A percentile compares a stretch with the other conserved stretches of the same genome.
Evolutionary conservation across 2,329 filamentous ascomycete species (phyloP).

Genomic region (Tolypocladium cylindrosporum): DNA sequence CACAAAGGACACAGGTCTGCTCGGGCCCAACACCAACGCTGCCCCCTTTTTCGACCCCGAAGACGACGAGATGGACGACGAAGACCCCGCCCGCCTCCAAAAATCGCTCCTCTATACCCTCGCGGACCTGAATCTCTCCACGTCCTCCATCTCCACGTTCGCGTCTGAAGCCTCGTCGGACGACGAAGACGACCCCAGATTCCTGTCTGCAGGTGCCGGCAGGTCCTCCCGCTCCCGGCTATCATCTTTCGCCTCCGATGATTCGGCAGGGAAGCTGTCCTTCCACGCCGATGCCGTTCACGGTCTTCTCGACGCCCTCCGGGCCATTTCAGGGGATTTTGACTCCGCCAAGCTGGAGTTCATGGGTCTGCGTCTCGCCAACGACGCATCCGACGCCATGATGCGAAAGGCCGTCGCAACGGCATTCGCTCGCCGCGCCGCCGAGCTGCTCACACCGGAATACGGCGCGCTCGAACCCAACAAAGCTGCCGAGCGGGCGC

Average conservation of each 20-base stretch:
- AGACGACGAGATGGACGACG: conserved; percentile 38
- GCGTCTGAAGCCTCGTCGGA: conserved; percentile 57
- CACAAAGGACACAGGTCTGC: conserved; percentile 30
- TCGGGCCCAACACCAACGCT: conserved; percentile 42
- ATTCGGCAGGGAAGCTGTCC: conserved; percentile 44
- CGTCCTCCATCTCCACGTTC: conserved; percentile 46
- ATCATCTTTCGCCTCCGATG: conserved; percentile 63
- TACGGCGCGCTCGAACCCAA: conserved; percentile 45
- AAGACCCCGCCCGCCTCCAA: conserved; percentile 42
- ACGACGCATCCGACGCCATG: conserved; percentile 81
- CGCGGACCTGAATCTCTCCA: conserved; percentile 41
- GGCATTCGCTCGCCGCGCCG: conserved; percentile 73
- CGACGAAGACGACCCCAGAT: conserved; percentile 57
- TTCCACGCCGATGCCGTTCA: conserved; percentile 85
- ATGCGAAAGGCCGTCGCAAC: conserved; percentile 79
- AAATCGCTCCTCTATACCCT: conserved; percentile 46
- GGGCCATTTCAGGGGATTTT: conserved; percentile 66
- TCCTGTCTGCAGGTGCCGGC: conserved; percentile 26
- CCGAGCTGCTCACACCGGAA: conserved; percentile 50
- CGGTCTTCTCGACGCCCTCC: conserved; percentile 78
- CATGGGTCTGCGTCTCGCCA: conserved; percentile 82
- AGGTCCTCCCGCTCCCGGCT: conserved; percentile 50
- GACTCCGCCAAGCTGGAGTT: conserved; percentile 80
- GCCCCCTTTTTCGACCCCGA: conserved; percentile 35
- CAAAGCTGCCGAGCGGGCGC: conserved; percentile 54